Evolutionary conservation across 2,329 filamentous ascomycete species (phyloP).

Genomic region (Botrytis tulipae): DNA sequence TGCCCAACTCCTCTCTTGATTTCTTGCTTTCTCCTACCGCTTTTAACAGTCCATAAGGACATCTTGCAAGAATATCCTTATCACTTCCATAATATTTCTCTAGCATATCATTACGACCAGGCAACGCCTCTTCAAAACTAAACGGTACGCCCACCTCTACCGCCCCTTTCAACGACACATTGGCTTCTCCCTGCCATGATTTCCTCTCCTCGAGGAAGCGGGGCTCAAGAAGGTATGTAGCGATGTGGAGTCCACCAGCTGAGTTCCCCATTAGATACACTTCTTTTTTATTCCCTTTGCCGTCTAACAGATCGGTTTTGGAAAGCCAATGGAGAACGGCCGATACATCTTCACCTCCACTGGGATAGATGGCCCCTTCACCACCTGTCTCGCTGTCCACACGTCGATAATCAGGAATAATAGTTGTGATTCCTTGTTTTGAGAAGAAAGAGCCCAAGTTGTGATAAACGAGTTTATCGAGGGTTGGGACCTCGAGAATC

Average conservation of each 20-base stretch:
- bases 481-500: slow-evolving; percentile 21
- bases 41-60: slow-evolving; percentile 30
- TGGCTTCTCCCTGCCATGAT: slow-evolving; percentile 18
- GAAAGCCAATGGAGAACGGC: slow-evolving; percentile 20
- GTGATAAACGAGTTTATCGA: slow-evolving; percentile 32
- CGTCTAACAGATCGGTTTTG: slow-evolving; percentile 30
- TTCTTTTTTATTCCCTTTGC: slow-evolving; percentile 24
- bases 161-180: slow-evolving; percentile 29
- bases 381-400: slow-evolving; percentile 31
- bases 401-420: slow-evolving; percentile 36
- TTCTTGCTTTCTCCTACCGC: slow-evolving; percentile 26
- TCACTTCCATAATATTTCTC: slow-evolving; percentile 30
- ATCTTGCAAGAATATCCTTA: slow-evolving; percentile 22
- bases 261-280: slow-evolving; percentile 38
- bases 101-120: slow-evolving; percentile 24
- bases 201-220: slow-evolving; percentile 30
- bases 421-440: slow-evolving; percentile 28
- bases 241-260: slow-evolving; percentile 36
- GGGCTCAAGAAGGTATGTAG: slow-evolving; percentile 34
- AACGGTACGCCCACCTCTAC: slow-evolving; percentile 31
- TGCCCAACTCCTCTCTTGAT: slow-evolving; percentile 26
- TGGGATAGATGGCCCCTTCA: slow-evolving; percentile 34
- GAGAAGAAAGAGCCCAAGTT: slow-evolving; percentile 38
- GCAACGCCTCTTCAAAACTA: slow-evolving; percentile 26
- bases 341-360: slow-evolving; percentile 36